A percentile compares a stretch with the other conserved stretches of the same genome.
Conservation (phyloP, 352 stramenopile genomes). For the Phytophthora kernoviae region DNA sequence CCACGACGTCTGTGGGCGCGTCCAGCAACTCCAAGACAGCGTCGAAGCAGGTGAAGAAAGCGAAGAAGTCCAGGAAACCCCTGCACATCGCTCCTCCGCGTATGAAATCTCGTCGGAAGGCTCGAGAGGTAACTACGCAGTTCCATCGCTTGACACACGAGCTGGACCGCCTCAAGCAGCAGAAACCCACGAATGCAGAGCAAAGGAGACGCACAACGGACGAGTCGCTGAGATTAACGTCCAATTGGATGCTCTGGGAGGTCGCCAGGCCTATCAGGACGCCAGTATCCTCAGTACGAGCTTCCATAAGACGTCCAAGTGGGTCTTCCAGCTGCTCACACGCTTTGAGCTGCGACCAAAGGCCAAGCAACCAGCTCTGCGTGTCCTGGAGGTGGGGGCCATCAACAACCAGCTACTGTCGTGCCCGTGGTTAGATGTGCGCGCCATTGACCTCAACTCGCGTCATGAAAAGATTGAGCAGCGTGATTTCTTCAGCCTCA, state of each 20-base stretch:
- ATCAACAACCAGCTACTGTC: conserved; percentile 98
- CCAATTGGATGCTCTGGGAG: conserved; percentile 87
- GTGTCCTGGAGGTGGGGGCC: conserved; percentile 89
- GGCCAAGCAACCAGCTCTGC: conserved; percentile 64
- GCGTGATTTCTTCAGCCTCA: conserved; percentile 91
- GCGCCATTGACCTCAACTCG: conserved; percentile 95
- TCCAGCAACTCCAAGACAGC: conserved; percentile 6
- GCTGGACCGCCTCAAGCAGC: conserved; percentile 60
- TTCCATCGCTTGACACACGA: conserved; percentile 83
- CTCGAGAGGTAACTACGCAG: conserved; percentile 73
- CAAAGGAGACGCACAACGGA: conserved; percentile 21
- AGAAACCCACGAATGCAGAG: conserved; percentile 29
- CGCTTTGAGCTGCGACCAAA: conserved; percentile 71
- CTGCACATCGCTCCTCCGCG: conserved; percentile 61
- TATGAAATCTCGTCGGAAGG: conserved; percentile 74
- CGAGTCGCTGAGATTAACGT: conserved; percentile 65
- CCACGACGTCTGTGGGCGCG: conserved; percentile 4
- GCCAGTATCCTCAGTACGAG: conserved; percentile 94
- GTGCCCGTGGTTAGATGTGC: conserved; percentile 91
- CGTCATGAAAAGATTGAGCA: conserved; percentile 91
- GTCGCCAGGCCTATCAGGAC: conserved; percentile 93
- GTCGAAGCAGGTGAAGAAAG: conserved; percentile 41
- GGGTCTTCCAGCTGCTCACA: conserved; percentile 92
- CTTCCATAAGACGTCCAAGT: conserved; percentile 96
- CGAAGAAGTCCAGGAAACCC: conserved; percentile 60